Evolutionary conservation across 345 rosid species (phyloP).

Genomic region (Eucalyptus erythrocorys): DNA sequence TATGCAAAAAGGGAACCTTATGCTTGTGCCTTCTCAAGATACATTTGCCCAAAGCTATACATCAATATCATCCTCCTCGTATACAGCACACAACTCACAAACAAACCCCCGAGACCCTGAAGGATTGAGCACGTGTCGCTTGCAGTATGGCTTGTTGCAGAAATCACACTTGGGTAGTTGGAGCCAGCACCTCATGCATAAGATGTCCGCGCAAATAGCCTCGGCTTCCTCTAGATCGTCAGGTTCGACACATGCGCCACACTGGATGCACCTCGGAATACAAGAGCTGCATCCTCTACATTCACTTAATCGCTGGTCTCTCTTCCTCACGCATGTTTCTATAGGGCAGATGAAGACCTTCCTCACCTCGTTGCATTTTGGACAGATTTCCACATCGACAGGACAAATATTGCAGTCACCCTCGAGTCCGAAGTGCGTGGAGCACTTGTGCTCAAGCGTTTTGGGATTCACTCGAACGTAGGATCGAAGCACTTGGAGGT

Average conservation of each 20-base stretch:
- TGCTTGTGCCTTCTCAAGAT: background rate
- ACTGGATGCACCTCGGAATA: constrained; percentile 56
- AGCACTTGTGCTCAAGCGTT: background rate
- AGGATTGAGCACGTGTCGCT: constrained; percentile 14
- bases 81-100: constrained; percentile 34
- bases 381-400: constrained; percentile 58
- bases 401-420: background rate
- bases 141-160: constrained; percentile 69
- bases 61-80: background rate
- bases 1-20: background rate
- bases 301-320: background rate
- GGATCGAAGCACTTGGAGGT: constrained; percentile 20
- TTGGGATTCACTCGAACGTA: constrained; percentile 8
- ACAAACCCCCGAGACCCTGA: constrained; percentile 18
- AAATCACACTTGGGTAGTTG: constrained; percentile 54
- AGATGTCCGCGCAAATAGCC: constrained; percentile 28
- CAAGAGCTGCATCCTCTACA: constrained; percentile 60
- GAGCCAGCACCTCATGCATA: constrained; percentile 70
- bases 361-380: constrained; percentile 44
- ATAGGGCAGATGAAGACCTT: constrained; percentile 48
- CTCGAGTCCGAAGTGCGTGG: background rate
- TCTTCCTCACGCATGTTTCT: constrained; percentile 12
- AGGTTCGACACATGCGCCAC: constrained; percentile 30
- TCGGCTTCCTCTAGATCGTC: constrained; percentile 41
- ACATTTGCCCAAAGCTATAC: background rate